Evolutionary conservation across 108 stramenopile genomes (phyloP), one percentile per base, ranked within the genome.

Genomic region (Nitzschia sp.): DNA sequence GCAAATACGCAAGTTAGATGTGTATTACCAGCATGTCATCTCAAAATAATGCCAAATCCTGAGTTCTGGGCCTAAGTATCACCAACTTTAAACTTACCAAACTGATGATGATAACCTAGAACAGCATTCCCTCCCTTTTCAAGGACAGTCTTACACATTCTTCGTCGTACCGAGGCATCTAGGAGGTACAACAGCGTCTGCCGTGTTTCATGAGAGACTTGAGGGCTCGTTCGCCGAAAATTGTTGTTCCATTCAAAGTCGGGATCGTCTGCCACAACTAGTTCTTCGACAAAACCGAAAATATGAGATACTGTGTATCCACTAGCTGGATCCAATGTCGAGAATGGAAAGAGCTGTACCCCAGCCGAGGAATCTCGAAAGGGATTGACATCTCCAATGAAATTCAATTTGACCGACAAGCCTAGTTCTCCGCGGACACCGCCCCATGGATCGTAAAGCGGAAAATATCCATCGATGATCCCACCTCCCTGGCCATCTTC

Each of bases 251-350:
- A 94, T 69, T 96, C 84, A 74, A 89, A 97, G 80, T 97, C 97
- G 16, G 96, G 96, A 82, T 99, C 98, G 35, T 96, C 94, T 25
- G 96, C 96, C n/a, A 97, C 97, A 2, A 98, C 92, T 32, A 99
- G 75, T 62, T 98, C 98, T 66, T 97, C 98, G 27, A 99, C 98
- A 46, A 98, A 95, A 0, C 97, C 98, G 80, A 97, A 88, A 5
- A 97, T 80, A 66, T 94, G 89, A 8, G 80, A 33, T 0, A 96
- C 78, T n/a, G 58, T 66, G 54, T 83, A 95, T 26, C 89, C 91
- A 2, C 85, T 71, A 34, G 80, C 79, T n/a, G 83, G 84, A 69
- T 96, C 96, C 17, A 98, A 71, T 9, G 78, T 78, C 15, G 94
- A 96, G 55, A 97, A 87, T 8, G 96, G 90, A 58, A 98, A 97